These are phyloP conservation scores for Amphirosellinia nigrospora DNA, from an alignment of 495 filamentous ascomycete species.

Conservation along the genomic window DNA sequence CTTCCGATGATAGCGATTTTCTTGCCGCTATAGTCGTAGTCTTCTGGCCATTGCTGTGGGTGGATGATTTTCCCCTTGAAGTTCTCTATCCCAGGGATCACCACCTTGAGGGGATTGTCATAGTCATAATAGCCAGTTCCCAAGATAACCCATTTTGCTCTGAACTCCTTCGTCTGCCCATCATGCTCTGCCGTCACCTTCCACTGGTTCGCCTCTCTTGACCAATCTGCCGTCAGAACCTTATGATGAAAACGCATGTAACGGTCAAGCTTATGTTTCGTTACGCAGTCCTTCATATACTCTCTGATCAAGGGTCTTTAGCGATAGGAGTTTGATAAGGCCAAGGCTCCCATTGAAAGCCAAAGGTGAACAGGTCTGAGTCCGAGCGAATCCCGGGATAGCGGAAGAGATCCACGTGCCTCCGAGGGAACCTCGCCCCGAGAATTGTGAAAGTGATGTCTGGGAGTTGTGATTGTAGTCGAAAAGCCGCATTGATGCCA, in stretches of 20 bases:
- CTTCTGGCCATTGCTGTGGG: slow-evolving; percentile 67
- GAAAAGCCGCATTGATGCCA: slow-evolving; percentile 77
- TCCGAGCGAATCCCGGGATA: slow-evolving; percentile 75
- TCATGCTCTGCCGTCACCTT: slow-evolving; percentile 59
- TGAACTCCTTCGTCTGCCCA: slow-evolving; percentile 47
- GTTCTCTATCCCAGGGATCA: slow-evolving; percentile 64
- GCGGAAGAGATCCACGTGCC: slow-evolving; percentile 76
- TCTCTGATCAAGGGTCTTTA: slow-evolving; percentile 59
- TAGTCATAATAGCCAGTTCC: slow-evolving; percentile 76
- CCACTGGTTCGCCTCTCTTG: slow-evolving; percentile 65
- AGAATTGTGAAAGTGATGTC: slow-evolving; percentile 63
- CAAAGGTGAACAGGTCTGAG: slow-evolving; percentile 70
- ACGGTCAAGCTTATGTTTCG: slow-evolving; percentile 64
- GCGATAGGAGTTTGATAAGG: slow-evolving; percentile 63
- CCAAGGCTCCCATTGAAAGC: slow-evolving; percentile 67
- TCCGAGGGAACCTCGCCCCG: slow-evolving; percentile 63
- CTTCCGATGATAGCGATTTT: slow-evolving; percentile 61
- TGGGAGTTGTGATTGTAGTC: slow-evolving; percentile 66
- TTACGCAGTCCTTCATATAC: slow-evolving; percentile 67
- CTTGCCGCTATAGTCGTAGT: slow-evolving; percentile 57
- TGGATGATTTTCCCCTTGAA: slow-evolving; percentile 65
- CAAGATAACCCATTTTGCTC: slow-evolving; percentile 63
- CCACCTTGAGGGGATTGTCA: slow-evolving; percentile 57
- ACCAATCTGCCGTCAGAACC: slow-evolving; percentile 64
- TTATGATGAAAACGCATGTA: slow-evolving; percentile 66